Percentiles rank a stretch among this genome's conserved stretches.
Evolutionary conservation across 768 basidiomycete genomes (phyloP).

Genomic region (Termitomyces sp.): DNA sequence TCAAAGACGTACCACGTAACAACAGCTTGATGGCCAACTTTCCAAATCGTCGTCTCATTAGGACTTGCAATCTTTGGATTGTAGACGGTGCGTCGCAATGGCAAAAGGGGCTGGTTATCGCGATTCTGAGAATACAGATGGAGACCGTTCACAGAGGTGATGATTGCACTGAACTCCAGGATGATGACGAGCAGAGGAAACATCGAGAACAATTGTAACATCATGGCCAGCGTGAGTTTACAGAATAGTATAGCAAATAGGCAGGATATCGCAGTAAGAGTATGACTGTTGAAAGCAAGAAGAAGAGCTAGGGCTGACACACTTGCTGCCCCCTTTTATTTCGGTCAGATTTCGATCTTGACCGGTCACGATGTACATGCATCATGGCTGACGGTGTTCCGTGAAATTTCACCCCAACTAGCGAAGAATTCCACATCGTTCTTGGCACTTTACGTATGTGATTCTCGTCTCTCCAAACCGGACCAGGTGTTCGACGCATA

Average conservation of each 20-base stretch:
- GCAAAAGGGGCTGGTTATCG: background rate
- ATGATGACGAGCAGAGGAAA: constrained; percentile 16
- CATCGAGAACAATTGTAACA: constrained; percentile 23
- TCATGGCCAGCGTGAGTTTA: constrained; percentile 27
- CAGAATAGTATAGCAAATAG: constrained; percentile 9
- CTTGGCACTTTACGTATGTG: too few relatives aligned
- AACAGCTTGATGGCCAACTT: constrained; percentile 24
- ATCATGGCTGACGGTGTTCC: background rate
- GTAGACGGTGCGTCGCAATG: constrained; percentile 28
- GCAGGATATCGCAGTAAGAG: constrained; percentile 3
- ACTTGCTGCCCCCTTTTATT: constrained; percentile 3
- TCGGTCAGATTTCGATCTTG: constrained; percentile 2
- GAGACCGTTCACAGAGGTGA: constrained; percentile 18
- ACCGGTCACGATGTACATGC: too few relatives aligned
- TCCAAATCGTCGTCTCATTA: constrained; percentile 32
- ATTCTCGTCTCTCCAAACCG: too few relatives aligned
- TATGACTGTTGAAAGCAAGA: constrained; percentile 8
- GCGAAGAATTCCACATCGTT: too few relatives aligned
- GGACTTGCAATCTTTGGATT: constrained; percentile 39
- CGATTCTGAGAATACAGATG: constrained; percentile 24
- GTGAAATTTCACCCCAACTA: background rate
- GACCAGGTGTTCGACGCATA: too few relatives aligned
- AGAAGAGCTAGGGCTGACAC: constrained; percentile 13
- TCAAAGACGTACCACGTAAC: constrained; percentile 39
- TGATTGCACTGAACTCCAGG: constrained; percentile 16